Evolutionary conservation across 768 basidiomycete genomes (phyloP).

Genomic region (Sporobolomyces phaffii): DNA sequence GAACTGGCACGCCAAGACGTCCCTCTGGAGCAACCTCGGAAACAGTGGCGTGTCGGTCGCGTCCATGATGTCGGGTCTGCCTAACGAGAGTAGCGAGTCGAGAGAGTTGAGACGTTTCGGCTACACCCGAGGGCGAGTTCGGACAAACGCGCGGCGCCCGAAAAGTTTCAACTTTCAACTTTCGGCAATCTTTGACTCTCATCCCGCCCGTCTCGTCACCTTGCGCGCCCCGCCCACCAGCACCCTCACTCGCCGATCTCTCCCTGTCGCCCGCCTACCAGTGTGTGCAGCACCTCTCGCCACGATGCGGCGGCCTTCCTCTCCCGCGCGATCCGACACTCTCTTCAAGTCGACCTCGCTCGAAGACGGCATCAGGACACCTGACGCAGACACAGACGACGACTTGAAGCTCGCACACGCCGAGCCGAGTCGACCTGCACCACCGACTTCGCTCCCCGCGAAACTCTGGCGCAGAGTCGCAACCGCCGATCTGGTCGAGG

Average conservation of each 20-base stretch:
- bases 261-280: no score
- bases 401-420: not conserved
- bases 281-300: no score
- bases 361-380: not conserved
- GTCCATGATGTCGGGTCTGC: not conserved
- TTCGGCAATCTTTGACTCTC: no score
- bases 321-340: not conserved
- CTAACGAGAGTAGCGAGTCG: not conserved
- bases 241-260: no score
- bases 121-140: no score
- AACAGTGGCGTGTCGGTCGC: not conserved
- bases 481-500: slow-evolving; percentile 14
- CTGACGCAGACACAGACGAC: not conserved
- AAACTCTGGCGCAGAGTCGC: not conserved
- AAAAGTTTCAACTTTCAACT: no score
- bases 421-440: not conserved
- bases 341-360: not conserved
- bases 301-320: not conserved
- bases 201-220: no score
- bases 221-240: no score
- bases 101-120: no score
- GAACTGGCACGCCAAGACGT: slow-evolving; percentile 41
- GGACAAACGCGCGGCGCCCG: no score
- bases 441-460: not conserved
- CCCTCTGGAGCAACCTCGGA: slow-evolving; percentile 27